Evolutionary conservation across 495 filamentous ascomycete species (phyloP).

Genomic region (Xylaria castorea): DNA sequence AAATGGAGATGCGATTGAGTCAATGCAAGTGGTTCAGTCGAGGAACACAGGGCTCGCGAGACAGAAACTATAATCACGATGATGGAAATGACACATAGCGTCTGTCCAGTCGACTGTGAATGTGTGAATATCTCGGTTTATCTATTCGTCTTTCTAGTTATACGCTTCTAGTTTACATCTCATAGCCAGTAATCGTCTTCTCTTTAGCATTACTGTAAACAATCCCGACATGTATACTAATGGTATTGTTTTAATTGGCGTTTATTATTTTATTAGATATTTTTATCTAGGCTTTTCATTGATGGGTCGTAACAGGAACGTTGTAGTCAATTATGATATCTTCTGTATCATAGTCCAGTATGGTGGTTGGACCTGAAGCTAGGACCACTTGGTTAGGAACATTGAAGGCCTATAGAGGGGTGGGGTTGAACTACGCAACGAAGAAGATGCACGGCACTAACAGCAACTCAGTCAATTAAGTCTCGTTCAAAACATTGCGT

Average conservation of each 20-base stretch:
- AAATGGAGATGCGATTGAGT: not conserved
- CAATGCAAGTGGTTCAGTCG: not conserved
- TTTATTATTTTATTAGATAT: not conserved
- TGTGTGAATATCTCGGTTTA: not conserved
- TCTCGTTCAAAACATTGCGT: not conserved
- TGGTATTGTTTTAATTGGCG: not conserved
- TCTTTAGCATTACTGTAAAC: not conserved
- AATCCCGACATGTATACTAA: not conserved
- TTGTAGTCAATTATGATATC: not conserved
- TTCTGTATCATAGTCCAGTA: not conserved
- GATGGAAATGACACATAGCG: constrained; percentile 1
- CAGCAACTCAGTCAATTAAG: not conserved
- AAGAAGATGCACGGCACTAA: not conserved
- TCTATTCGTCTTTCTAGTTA: not conserved
- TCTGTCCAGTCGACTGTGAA: not conserved
- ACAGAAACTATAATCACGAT: not conserved
- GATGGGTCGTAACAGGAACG: not conserved
- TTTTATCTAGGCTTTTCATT: not conserved
- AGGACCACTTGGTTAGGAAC: not conserved
- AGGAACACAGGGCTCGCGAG: constrained; percentile 8
- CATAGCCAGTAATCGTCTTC: not conserved
- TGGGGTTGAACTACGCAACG: not conserved
- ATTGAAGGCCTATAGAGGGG: not conserved
- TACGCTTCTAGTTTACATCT: not conserved
- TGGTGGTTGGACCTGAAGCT: not conserved